Evolutionary conservation across 1,284 basidiomycete genomes (phyloP), one percentile per base, ranked within the genome.

Genomic region (Psilocybe mexicana): DNA sequence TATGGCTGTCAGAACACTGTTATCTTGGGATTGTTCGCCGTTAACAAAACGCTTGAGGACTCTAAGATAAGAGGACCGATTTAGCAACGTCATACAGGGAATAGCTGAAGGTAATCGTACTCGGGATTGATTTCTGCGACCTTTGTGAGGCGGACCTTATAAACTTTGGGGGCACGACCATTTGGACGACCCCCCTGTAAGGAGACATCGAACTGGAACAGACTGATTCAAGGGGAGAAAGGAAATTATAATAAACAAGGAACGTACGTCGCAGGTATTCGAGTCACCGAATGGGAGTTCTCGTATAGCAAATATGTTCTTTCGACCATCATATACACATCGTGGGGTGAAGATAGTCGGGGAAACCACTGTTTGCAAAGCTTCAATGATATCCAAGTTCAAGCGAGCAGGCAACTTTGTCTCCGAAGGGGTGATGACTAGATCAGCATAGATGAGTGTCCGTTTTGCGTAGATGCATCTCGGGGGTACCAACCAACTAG

Each of bases 121-220:
- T 89, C 86, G 0, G 90, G 87, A 66, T 90, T 90, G 57, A 92
- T 90, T 35, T 83, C 78, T 0, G 86, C 86, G 0, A 90, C 90
- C 63, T 86, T 84, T 2, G 80, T 86, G 4, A 92, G 69, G 45
- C 74, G 77, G 45, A 90, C 77, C 65, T 83, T 88, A 73, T 85
- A 88, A 1, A 81, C 71, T 61, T 84, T 88, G 1, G 85, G 84
- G 3, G 74, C 73, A 40, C 74, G 77, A 25, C 74, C 73, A 14
- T 67, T 66, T 11, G 72, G 67, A 45, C 71, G 71, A 42, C 59
- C 56, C 38, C 79, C 76, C 1, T 72, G 70, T 30, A 88, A 74
- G 43, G 74, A 73, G 5, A 90, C 87, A 46, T 82, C 78, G 57
- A 91, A 91, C 87, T 89, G 59, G 26, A 28, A 51, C 57, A 30